phyloP scores from a whole-genome alignment of 164 flowering plant species.

The Stephania cephalantha region DNA sequence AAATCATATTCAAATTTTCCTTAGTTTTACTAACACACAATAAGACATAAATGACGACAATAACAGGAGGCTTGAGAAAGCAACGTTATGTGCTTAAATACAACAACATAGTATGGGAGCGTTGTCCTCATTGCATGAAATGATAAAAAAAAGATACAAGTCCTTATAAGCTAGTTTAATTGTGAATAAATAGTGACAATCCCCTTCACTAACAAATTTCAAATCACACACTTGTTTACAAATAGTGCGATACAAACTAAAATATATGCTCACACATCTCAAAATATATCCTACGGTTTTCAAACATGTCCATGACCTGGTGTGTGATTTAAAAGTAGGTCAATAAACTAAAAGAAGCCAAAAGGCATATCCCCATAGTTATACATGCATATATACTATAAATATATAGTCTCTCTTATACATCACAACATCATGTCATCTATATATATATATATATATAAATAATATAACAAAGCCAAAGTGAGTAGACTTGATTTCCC shows the following conservation, averaged over 20 bases:
- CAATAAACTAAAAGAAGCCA: background rate
- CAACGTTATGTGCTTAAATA: background rate
- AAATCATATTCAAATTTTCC: background rate
- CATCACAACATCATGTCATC: background rate
- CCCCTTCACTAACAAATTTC: background rate
- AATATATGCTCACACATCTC: too few species aligned
- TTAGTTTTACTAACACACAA: background rate
- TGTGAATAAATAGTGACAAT: slow-evolving; percentile 5
- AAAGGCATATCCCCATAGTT: background rate
- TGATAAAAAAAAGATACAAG: background rate
- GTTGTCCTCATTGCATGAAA: background rate
- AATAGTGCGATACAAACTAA: too few species aligned
- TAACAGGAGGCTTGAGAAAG: background rate
- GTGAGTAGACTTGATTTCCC: slow-evolving; percentile 5
- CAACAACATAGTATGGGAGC: background rate
- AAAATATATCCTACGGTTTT: too few species aligned
- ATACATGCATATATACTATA: background rate
- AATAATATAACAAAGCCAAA: slow-evolving; percentile 6
- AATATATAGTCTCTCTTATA: background rate
- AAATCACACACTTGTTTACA: too few species aligned
- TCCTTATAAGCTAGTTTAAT: background rate
- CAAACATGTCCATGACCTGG: too few species aligned
- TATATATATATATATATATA: slow-evolving; percentile 4
- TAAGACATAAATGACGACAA: background rate
- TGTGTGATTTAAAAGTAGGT: too few species aligned